Base-by-base conservation (phyloP, 768 basidiomycete species). In the Serendipita vermifera region DNA sequence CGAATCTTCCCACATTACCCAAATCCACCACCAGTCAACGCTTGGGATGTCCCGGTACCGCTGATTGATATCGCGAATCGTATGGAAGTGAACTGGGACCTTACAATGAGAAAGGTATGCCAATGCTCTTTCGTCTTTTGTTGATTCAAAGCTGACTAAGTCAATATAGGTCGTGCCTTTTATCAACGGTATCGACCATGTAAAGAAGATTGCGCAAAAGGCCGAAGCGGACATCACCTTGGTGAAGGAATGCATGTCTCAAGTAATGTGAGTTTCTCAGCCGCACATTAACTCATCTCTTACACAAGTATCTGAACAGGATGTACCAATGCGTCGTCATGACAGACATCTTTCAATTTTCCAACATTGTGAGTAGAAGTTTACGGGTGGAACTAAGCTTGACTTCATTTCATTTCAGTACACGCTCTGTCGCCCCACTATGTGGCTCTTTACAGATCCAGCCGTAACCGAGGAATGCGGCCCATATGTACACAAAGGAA, bases 271-370 rank as follows among this genome's bases (percentile, higher is more conserved):
- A 70, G 85, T 62, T 7, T 20, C 17, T 38, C 36, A 29, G 11
- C n/a, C 11, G 55, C 26, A 33, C 24, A 20, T 9, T 22, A 27
- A 14, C 40, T 41, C 31, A 39, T 17, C 27, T 40, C 11, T 57
- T 55, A 17, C 27, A n/a, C 35, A 13, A 9, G 27, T 6, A 2
- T 57, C 15, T 40, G 2, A 24, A n/a, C 60, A 93, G 90, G 39
- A 96, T 91, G 64, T 97, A 98, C 66, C 90, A 96, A 71, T 91
- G 93, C 38, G 82, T 96, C 61, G 91, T 98, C 86, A 86, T 83
- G 60, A 81, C 93, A 55, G 96, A 99, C 70, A 89, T 98, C 39
- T 99, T 99, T 67, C 93, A 96, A 67, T 94, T 85, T 67, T 91
- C 91, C 14, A 98, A 98, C 68, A 90, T 94, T 9, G 46, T 51